phyloP scores from a whole-genome alignment of 1,284 basidiomycete genomes.

The Ustilago crameri region DNA sequence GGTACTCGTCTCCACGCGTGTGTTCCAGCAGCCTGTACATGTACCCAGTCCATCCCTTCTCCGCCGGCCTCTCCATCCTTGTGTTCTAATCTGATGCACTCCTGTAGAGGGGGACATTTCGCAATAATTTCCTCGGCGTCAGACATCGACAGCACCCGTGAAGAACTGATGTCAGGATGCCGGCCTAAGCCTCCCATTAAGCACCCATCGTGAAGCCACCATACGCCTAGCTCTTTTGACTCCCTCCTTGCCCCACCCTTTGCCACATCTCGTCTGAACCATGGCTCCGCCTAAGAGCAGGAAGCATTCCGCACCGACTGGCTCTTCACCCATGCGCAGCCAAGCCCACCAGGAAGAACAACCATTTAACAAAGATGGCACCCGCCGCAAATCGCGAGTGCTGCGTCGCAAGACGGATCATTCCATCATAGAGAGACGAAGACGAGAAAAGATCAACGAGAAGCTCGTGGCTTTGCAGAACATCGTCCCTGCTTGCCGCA shows the following conservation, averaged over 20 bases:
- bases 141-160: conserved; percentile 5
- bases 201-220: no score
- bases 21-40: not conserved
- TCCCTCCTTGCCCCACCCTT: not conserved
- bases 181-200: not conserved
- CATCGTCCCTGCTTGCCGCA: conserved; percentile 62
- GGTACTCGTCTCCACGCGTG: conserved; percentile 17
- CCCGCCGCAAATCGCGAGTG: conserved; percentile 53
- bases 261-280: not conserved
- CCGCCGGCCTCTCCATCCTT: conserved; percentile 6
- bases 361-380: conserved; percentile 45
- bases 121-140: not conserved
- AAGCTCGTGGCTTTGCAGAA: conserved; percentile 61
- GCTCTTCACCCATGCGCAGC: not conserved
- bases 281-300: conserved; percentile 17
- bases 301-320: conserved; percentile 4
- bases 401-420: conserved; percentile 65
- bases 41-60: not conserved
- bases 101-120: conserved; percentile 5
- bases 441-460: conserved; percentile 68
- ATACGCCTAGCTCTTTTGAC: no score
- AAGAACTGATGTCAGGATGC: not conserved
- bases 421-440: conserved; percentile 64
- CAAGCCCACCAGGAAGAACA: conserved; percentile 11
- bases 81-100: conserved; percentile 3